Percentiles rank a stretch among this genome's conserved stretches.
Evolutionary conservation across 257 asterid genomes (phyloP).

Genomic region (Fraxinus pennsylvanica): DNA sequence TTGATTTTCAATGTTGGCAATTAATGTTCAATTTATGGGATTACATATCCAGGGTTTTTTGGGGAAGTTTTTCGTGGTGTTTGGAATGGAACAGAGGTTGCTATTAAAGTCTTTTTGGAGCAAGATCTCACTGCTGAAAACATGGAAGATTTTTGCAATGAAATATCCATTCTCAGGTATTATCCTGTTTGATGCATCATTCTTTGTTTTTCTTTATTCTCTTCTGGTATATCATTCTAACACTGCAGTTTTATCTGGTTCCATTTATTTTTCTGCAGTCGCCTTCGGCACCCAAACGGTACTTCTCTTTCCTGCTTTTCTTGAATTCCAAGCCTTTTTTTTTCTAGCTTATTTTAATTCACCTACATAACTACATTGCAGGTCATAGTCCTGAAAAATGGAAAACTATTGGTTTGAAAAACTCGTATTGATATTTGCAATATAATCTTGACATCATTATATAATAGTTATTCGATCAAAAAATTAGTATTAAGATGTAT

Average conservation of each 20-base stretch:
- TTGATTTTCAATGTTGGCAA: conserved; percentile 12
- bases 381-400: neutral
- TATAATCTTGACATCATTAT: neutral
- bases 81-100: conserved; percentile 99
- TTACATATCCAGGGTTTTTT: conserved; percentile 66
- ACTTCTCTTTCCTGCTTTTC: conserved; percentile 40
- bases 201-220: conserved; percentile 17
- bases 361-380: conserved; percentile 7
- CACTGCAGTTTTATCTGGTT: conserved; percentile 22
- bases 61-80: conserved; percentile 98
- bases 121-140: conserved; percentile 99
- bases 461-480: neutral
- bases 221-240: conserved; percentile 38
- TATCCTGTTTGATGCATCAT: conserved; percentile 17
- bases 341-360: conserved; percentile 10
- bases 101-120: conserved; percentile 93
- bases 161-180: conserved; percentile 90
- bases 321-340: conserved; percentile 6
- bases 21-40: neutral
- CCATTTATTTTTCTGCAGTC: conserved; percentile 58
- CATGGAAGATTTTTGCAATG: conserved; percentile 99
- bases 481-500: neutral
- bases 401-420: neutral
- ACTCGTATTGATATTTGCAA: neutral
- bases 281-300: conserved; percentile 99